Percentiles rank a stretch among this genome's conserved stretches.
phyloP scores from a whole-genome alignment of 768 basidiomycete genomes.

The Termitomyces sp. region DNA sequence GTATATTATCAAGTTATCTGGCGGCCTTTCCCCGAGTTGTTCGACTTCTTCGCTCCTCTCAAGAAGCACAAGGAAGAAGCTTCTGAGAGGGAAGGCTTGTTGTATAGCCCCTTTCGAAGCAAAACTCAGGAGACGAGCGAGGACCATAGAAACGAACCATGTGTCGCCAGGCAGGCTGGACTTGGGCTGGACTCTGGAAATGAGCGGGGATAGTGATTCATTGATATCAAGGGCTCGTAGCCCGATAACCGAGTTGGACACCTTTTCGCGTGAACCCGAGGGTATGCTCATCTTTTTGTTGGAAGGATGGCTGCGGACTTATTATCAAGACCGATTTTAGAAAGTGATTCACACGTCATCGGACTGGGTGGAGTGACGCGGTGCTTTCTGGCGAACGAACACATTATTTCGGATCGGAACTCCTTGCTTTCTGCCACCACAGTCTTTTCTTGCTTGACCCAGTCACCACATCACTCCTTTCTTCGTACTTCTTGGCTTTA shows the following conservation, averaged over 20 bases:
- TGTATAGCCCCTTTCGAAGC: background rate
- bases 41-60: background rate
- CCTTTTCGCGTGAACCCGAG: background rate
- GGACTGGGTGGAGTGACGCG: background rate
- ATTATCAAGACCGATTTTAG: background rate
- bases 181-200: too few relatives aligned
- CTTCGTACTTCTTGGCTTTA: slow-evolving; percentile 9
- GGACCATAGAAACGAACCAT: background rate
- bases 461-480: slow-evolving; percentile 9
- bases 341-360: background rate
- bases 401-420: slow-evolving; percentile 10
- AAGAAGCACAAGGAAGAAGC: background rate
- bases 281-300: background rate
- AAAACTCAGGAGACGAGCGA: background rate
- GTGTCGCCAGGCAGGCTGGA: background rate
- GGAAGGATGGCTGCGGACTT: background rate
- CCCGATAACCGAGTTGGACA: background rate
- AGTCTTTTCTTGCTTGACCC: slow-evolving; percentile 13
- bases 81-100: too few relatives aligned
- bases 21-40: background rate
- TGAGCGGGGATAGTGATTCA: too few relatives aligned
- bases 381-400: background rate
- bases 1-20: background rate
- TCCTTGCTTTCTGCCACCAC: slow-evolving; percentile 15
- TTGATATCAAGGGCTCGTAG: background rate